Evolutionary conservation across 2,329 filamentous ascomycete genomes (phyloP).

Genomic region (Zymoseptoria crescenta): DNA sequence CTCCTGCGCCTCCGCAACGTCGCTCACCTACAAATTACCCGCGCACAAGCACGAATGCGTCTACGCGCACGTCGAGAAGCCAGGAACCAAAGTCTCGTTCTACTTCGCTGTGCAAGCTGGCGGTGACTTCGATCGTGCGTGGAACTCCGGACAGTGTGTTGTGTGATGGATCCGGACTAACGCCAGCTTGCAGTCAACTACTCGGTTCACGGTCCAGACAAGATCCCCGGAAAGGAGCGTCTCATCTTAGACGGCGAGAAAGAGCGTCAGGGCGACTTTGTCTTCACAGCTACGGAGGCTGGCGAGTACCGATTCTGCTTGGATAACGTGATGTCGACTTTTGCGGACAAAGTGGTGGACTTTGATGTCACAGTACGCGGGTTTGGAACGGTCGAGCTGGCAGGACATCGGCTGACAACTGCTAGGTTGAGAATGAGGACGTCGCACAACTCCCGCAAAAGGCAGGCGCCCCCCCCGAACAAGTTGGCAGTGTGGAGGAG

Average conservation of each 20-base stretch:
- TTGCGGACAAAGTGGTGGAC: constrained; percentile 94
- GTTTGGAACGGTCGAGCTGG: not conserved
- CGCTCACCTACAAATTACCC: constrained; percentile 83
- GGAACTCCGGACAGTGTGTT: not conserved
- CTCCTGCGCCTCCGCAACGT: constrained; percentile 71
- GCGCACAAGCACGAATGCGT: constrained; percentile 96
- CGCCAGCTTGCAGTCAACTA: constrained; percentile 60
- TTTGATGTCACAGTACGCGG: constrained; percentile 82
- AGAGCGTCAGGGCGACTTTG: constrained; percentile 92
- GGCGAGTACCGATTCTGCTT: constrained; percentile 98
- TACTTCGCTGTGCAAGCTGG: constrained; percentile 99
- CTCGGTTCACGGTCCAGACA: constrained; percentile 68
- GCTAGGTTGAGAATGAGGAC: constrained; percentile 83
- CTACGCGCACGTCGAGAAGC: constrained; percentile 69
- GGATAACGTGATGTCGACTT: constrained; percentile 96
- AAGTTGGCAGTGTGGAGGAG: constrained; percentile 82
- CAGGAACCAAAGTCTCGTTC: constrained; percentile 85
- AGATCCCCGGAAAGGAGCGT: constrained; percentile 47
- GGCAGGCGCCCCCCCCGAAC: constrained; percentile 79
- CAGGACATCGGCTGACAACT: not conserved
- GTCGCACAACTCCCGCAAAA: constrained; percentile 70
- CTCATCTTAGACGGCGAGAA: constrained; percentile 79
- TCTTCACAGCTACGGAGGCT: constrained; percentile 80
- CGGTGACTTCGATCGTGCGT: constrained; percentile 72
- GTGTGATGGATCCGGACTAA: constrained; percentile 5